Evolutionary conservation across 1,284 basidiomycete genomes (phyloP).

Genomic region (Tilletia horrida): DNA sequence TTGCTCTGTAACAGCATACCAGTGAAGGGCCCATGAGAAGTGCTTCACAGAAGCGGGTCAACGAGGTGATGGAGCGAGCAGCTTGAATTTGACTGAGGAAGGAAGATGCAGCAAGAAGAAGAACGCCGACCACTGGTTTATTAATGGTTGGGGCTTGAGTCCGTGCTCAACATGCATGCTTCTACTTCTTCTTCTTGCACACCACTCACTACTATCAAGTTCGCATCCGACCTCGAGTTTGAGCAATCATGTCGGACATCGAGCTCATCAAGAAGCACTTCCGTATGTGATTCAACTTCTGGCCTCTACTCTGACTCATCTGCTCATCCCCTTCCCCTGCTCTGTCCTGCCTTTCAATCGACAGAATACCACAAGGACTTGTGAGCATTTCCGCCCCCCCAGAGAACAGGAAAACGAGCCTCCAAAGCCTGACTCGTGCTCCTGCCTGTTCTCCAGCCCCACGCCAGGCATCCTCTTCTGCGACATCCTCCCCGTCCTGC

Average conservation of each 20-base stretch:
- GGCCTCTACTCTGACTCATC: not conserved
- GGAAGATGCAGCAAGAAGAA: too few relatives aligned
- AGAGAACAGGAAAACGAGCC: not conserved
- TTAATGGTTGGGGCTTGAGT: too few relatives aligned
- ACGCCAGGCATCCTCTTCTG: constrained; percentile 48
- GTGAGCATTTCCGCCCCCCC: not conserved
- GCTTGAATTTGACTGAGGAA: too few relatives aligned
- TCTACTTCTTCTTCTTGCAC: not conserved
- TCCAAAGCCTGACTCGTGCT: not conserved
- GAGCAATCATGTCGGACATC: constrained; percentile 36
- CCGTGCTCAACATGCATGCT: too few relatives aligned
- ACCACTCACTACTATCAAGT: not conserved
- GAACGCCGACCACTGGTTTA: too few relatives aligned
- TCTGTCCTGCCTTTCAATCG: constrained; percentile 46
- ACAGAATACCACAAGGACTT: constrained; percentile 50
- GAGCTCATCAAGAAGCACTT: constrained; percentile 44
- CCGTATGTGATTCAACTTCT: constrained; percentile 32
- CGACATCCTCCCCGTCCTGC: constrained; percentile 54
- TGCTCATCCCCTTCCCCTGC: constrained; percentile 4
- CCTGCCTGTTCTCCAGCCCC: constrained; percentile 7
- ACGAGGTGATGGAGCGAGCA: too few relatives aligned
- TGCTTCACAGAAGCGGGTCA: too few relatives aligned
- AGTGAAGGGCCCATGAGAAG: too few relatives aligned
- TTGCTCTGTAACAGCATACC: too few relatives aligned
- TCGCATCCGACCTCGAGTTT: not conserved